These are phyloP conservation scores for Podila epigama DNA, from an alignment of 192 early-diverging fungal species.

Conservation along the genomic window DNA sequence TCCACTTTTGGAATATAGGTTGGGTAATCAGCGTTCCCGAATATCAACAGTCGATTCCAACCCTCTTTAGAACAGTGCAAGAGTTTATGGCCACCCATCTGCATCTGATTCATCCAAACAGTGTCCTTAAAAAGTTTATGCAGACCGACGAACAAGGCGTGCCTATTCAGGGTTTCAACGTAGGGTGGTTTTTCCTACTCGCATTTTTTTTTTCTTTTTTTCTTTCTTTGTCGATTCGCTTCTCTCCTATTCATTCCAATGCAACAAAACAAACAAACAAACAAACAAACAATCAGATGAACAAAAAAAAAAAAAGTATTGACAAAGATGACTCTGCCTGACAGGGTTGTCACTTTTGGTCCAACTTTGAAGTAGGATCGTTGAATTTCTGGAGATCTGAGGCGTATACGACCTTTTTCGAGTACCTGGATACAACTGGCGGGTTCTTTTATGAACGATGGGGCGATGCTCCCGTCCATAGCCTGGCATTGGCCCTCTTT, in stretches of 20 bases:
- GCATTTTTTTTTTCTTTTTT: too few relatives aligned
- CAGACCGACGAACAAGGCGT: too few relatives aligned
- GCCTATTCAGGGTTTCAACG: neutral
- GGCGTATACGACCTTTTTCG: slow-evolving; percentile 71
- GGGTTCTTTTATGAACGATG: slow-evolving; percentile 85
- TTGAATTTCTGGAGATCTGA: slow-evolving; percentile 67
- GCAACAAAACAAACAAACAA: too few relatives aligned
- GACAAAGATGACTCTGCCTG: too few relatives aligned
- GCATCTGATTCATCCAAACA: slow-evolving; percentile 51
- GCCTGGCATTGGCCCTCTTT: slow-evolving; percentile 62
- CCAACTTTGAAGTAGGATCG: slow-evolving; percentile 78
- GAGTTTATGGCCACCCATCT: slow-evolving; percentile 55
- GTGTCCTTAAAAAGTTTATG: neutral
- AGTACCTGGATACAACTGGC: slow-evolving; percentile 71
- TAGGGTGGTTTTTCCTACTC: too few relatives aligned
- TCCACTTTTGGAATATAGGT: neutral
- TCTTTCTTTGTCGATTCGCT: too few relatives aligned
- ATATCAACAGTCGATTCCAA: too few relatives aligned
- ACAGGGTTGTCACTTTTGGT: slow-evolving; percentile 81
- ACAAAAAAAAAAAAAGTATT: too few relatives aligned
- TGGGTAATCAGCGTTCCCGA: neutral
- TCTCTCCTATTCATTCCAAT: too few relatives aligned
- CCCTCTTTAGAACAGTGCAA: neutral
- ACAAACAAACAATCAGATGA: too few relatives aligned
- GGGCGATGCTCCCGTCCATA: slow-evolving; percentile 78